phyloP scores from a whole-genome alignment of 345 rosid genomes.

The Ceriops tagal region DNA sequence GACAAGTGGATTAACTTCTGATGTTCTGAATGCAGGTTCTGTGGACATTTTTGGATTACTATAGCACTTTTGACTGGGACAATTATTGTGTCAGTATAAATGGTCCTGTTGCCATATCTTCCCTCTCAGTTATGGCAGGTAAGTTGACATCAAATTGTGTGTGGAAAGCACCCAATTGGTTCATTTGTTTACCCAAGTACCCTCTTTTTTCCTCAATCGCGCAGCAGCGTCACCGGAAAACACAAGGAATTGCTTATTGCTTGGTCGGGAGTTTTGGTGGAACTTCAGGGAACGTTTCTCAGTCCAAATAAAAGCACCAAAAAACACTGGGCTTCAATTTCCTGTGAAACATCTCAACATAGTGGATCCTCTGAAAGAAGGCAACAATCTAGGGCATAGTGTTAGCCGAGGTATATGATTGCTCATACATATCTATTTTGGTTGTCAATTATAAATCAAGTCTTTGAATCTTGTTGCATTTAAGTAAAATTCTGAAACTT shows the following conservation, averaged over 20 bases:
- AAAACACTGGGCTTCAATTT: conserved; percentile 51
- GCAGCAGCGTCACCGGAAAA: conserved; percentile 56
- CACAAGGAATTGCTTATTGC: conserved; percentile 52
- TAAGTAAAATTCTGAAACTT: no score
- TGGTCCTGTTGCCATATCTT: conserved; percentile 65
- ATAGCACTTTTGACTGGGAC: conserved; percentile 96
- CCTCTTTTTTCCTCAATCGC: conserved; percentile 13
- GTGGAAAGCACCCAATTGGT: not conserved
- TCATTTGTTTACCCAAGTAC: conserved; percentile 5
- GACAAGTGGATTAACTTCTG: not conserved
- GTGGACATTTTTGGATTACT: conserved; percentile 81
- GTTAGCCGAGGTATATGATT: conserved; percentile 70
- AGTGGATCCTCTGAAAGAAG: conserved; percentile 76
- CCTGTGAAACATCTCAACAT: conserved; percentile 72
- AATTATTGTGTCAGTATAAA: conserved; percentile 76
- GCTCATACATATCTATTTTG: not conserved
- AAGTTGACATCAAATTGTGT: conserved; percentile 19
- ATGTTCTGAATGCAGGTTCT: conserved; percentile 49
- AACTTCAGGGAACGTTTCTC: conserved; percentile 54
- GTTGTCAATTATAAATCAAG: not conserved
- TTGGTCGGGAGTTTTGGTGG: conserved; percentile 60
- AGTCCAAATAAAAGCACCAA: conserved; percentile 58
- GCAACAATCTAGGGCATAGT: conserved; percentile 92
- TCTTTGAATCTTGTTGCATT: not conserved
- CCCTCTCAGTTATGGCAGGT: conserved; percentile 69